Conservation (phyloP, 371 early-diverging fungal species). For the Mortierella sp. region DNA sequence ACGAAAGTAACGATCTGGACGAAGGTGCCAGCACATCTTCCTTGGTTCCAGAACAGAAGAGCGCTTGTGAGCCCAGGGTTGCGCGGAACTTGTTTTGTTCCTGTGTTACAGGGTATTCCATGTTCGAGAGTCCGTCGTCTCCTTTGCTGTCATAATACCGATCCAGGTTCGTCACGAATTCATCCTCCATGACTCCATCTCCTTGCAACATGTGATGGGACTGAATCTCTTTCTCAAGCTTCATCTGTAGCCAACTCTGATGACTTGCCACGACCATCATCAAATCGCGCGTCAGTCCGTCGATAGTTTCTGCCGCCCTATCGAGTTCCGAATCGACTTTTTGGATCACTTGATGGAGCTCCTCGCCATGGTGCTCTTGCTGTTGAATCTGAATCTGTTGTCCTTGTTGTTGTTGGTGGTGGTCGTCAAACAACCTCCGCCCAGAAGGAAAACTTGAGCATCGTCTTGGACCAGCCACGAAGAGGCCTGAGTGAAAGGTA, state of each 20-base stretch:
- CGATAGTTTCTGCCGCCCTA: slow-evolving; percentile 40
- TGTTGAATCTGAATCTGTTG: slow-evolving; percentile 10
- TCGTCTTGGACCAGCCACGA: slow-evolving; percentile 10
- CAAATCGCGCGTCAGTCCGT: slow-evolving; percentile 39
- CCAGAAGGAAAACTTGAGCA: slow-evolving; percentile 24
- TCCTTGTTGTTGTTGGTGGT: too few species aligned
- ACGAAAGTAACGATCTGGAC: not conserved
- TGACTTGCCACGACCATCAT: slow-evolving; percentile 33
- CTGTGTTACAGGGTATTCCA: too few species aligned
- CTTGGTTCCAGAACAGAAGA: too few species aligned
- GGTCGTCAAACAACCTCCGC: too few species aligned
- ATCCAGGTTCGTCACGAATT: not conserved
- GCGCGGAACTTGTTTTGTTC: too few species aligned
- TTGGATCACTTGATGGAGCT: slow-evolving; percentile 22
- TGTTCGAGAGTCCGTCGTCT: too few species aligned
- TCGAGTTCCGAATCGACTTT: slow-evolving; percentile 36
- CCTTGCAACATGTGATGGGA: slow-evolving; percentile 14
- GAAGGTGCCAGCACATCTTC: too few species aligned
- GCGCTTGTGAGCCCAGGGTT: too few species aligned
- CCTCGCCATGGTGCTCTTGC: slow-evolving; percentile 10
- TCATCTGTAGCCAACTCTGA: slow-evolving; percentile 43
- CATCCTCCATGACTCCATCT: slow-evolving; percentile 2
- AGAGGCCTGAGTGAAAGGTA: not conserved
- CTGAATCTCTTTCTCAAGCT: slow-evolving; percentile 21
- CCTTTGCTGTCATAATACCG: not conserved